Percentiles rank a stretch among this genome's conserved stretches.
Evolutionary conservation across 2,329 filamentous ascomycete genomes (phyloP).

Genomic region (Arthrobotrys conoides): DNA sequence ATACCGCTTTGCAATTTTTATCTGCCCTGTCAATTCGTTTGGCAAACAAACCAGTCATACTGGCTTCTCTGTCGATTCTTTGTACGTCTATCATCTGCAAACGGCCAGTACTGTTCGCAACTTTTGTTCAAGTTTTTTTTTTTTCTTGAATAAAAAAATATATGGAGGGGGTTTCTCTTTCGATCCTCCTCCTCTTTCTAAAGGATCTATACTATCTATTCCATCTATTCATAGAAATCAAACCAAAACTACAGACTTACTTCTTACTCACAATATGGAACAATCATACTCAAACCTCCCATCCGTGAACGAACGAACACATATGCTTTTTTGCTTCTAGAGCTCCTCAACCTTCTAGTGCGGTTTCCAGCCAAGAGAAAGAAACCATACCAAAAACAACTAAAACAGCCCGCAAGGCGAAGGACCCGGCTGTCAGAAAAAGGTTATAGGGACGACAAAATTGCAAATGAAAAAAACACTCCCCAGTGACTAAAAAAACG

Average conservation of each 20-base stretch:
- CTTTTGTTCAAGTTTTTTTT: conserved; percentile 26
- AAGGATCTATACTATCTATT: no score
- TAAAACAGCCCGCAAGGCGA: conserved; percentile 60
- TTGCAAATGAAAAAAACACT: no score
- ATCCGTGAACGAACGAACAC: conserved; percentile 56
- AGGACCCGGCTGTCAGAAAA: conserved; percentile 61
- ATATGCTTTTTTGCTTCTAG: conserved; percentile 39
- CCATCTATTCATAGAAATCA: conserved; percentile 54
- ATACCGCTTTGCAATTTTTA: conserved; percentile 48
- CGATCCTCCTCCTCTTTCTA: conserved; percentile 26
- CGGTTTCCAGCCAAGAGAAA: conserved; percentile 33
- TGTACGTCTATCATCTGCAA: conserved; percentile 46
- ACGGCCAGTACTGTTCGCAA: conserved; percentile 49
- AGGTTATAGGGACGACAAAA: conserved; percentile 48
- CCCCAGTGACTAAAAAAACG: conserved; percentile 29
- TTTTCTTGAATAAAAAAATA: not conserved
- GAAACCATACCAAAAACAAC: conserved; percentile 36
- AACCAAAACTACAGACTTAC: no score
- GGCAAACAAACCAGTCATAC: conserved; percentile 30
- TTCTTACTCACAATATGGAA: conserved; percentile 24
- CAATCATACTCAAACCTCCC: conserved; percentile 30
- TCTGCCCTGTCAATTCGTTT: conserved; percentile 26
- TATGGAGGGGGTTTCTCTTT: no score
- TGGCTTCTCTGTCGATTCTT: conserved; percentile 30
- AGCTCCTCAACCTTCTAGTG: conserved; percentile 46